Evolutionary conservation across 2,329 filamentous ascomycete genomes (phyloP).

Genomic region (Madurella mycetomatis): DNA sequence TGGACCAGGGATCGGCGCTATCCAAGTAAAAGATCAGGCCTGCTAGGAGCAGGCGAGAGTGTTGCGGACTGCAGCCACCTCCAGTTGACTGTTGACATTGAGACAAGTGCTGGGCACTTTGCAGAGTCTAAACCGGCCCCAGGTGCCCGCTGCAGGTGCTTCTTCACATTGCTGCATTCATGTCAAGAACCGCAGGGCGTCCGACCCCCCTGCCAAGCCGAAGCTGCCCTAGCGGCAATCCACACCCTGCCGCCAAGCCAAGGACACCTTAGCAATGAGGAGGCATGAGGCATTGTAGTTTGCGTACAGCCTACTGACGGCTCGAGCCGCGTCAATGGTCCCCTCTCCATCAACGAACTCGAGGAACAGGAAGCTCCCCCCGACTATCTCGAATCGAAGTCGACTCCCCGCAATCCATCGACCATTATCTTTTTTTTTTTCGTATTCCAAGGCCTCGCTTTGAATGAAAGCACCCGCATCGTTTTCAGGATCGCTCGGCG

Average conservation of each 20-base stretch:
- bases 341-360: not conserved
- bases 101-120: not conserved
- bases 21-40: no score
- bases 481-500: constrained; percentile 6
- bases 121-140: no score
- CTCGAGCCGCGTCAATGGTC: constrained; percentile 11
- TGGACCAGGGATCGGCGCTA: no score
- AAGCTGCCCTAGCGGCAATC: constrained; percentile 11
- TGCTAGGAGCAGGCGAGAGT: no score
- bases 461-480: constrained; percentile 11
- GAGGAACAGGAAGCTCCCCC: not conserved
- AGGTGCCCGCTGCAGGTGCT: not conserved
- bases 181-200: not conserved
- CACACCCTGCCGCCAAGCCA: constrained; percentile 1
- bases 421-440: not conserved
- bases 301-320: not conserved
- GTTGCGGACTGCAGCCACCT: no score
- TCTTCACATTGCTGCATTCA: not conserved
- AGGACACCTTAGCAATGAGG: constrained; percentile 5
- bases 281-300: not conserved
- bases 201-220: not conserved
- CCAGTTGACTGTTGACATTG: no score
- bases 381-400: not conserved
- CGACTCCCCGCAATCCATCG: not conserved
- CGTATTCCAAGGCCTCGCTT: not conserved